Evolutionary conservation across 2,329 filamentous ascomycete genomes (phyloP), one percentile per base, ranked within the genome.

Genomic region (Diaporthe destruens): DNA sequence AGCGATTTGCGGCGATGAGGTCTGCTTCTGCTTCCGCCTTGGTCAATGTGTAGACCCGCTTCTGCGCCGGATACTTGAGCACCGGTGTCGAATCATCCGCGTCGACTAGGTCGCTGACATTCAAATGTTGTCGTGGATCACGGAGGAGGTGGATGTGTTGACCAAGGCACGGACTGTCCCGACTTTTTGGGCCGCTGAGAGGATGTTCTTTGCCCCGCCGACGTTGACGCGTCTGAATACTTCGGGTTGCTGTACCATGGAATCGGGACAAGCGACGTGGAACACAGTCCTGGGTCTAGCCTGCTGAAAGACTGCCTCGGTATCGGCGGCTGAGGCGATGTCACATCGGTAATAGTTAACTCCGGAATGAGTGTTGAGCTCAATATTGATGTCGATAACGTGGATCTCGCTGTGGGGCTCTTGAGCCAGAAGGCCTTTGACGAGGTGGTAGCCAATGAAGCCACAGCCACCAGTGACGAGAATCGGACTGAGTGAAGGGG

Each of bases 371-470:
- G 51, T 57, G 42, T 76, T 75, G 39, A 49, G 75, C 3, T 55
- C 56, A 29, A 53, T 56, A 32, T 16, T 1, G 23, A 75, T 68
- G 42, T 74, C 74, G 29, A 76, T 56, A 54, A 75, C 75, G 42
- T 75, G 71, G 29, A 76, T 63, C 36, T 54, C 23, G 36, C 49
- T 61, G 3, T 61, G 54, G 6, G 74, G 72, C 6, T 73, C 69
- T 42, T 63, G 39, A 29, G 71, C 53, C 39, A 75, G 73, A 14
- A 76, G 39, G 16, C 49, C 69, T 32, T 39, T 54, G 49, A 75
- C 67, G 18, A 76, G 67, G 67, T 76, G 74, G 53, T 51, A 75
- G 51, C 74, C 73, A n/a, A 74, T 74, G 70, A 76, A 76, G 47
- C 75, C 75, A 32, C 75, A 75, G 55, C 73, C 75, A 12, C 75